Conservation (phyloP, 129 eudicot species). For the Sambucus nigra region DNA sequence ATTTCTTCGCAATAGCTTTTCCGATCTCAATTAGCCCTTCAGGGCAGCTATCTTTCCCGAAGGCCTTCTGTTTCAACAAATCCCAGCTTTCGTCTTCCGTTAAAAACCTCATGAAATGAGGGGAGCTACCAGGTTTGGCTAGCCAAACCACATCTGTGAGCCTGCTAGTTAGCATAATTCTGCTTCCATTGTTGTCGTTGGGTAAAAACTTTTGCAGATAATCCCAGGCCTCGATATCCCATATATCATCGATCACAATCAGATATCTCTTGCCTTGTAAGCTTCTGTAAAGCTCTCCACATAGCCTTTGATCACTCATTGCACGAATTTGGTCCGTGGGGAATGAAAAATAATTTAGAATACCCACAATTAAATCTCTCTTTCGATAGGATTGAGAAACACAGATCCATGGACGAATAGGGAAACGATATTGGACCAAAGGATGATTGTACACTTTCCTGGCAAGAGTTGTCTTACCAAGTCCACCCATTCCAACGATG, state of each 20-base stretch:
- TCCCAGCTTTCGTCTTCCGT: constrained; percentile 28
- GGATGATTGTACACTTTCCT: constrained; percentile 14
- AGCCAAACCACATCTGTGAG: constrained; percentile 9
- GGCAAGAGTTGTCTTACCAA: constrained; percentile 38
- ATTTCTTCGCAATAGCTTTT: constrained; percentile 22
- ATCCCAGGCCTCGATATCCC: constrained; percentile 22
- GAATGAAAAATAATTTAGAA: not conserved
- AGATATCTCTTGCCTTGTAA: constrained; percentile 26
- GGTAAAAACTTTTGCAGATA: constrained; percentile 18
- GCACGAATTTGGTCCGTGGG: not conserved
- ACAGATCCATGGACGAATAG: constrained; percentile 20
- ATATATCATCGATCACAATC: constrained; percentile 37
- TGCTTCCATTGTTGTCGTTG: constrained; percentile 21
- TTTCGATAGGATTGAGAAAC: constrained; percentile 22
- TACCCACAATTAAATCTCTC: constrained; percentile 12
- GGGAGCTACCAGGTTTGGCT: constrained; percentile 10
- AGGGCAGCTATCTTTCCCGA: constrained; percentile 16
- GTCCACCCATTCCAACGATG: constrained; percentile 37
- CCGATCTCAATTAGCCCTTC: constrained; percentile 10
- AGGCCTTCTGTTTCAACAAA: constrained; percentile 20
- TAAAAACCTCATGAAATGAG: constrained; percentile 14
- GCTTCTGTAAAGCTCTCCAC: constrained; percentile 12
- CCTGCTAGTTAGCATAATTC: constrained; percentile 24
- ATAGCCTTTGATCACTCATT: constrained; percentile 8
- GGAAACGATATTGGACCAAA: constrained; percentile 10